Conservation (phyloP, 306 rosid genomes). For the Dryas octopetala region DNA sequence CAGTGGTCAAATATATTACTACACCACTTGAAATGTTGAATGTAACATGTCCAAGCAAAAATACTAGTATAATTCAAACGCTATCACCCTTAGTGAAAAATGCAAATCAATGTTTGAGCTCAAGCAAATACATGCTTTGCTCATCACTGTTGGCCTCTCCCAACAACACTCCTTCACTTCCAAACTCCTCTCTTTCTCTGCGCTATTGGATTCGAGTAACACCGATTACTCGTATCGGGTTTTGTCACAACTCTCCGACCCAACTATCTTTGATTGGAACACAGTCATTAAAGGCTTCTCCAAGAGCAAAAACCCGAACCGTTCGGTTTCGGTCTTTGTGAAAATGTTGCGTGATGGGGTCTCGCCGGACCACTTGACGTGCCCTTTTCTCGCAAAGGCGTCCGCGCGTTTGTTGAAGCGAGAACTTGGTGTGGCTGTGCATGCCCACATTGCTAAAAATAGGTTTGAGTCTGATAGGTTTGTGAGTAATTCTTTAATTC, state of each 20-base stretch:
- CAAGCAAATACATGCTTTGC: slow-evolving; percentile 58
- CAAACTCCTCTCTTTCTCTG: slow-evolving; percentile 46
- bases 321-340: slow-evolving; percentile 46
- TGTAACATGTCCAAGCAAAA: slow-evolving; percentile 27
- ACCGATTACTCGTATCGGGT: slow-evolving; percentile 48
- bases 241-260: slow-evolving; percentile 52
- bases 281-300: slow-evolving; percentile 63
- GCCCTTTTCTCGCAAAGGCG: slow-evolving; percentile 77
- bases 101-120: slow-evolving; percentile 68
- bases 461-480: slow-evolving; percentile 59
- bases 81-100: slow-evolving; percentile 37
- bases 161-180: slow-evolving; percentile 43
- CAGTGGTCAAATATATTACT: slow-evolving; percentile 43
- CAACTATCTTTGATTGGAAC: slow-evolving; percentile 59
- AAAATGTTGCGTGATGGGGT: slow-evolving; percentile 57
- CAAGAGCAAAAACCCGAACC: slow-evolving; percentile 54
- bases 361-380: slow-evolving; percentile 65
- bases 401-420: slow-evolving; percentile 53
- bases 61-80: slow-evolving; percentile 29
- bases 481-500: slow-evolving; percentile 65
- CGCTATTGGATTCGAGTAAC: slow-evolving; percentile 52
- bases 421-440: slow-evolving; percentile 57
- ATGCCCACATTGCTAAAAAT: slow-evolving; percentile 50
- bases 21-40: slow-evolving; percentile 32
- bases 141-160: slow-evolving; percentile 54